Percentiles rank a stretch among this genome's conserved stretches.
Conservation (phyloP, 139 green algal species). For the Chlamydomonas incerta region DNA sequence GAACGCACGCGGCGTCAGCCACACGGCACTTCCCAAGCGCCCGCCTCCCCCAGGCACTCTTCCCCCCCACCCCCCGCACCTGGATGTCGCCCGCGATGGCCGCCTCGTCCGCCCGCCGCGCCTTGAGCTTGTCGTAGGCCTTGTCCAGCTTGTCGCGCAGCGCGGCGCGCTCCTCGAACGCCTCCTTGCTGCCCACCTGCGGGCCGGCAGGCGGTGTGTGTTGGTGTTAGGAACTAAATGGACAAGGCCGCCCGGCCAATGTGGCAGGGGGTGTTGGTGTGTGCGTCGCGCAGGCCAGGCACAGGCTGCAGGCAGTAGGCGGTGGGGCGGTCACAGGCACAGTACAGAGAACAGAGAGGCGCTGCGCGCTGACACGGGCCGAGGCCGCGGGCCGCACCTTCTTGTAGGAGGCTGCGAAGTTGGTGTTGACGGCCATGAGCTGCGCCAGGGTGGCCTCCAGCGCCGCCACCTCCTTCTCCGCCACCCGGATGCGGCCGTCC, state of each 20-base stretch:
- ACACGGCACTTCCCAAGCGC: too few relatives aligned
- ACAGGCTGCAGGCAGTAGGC: too few relatives aligned
- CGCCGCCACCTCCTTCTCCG: conserved; percentile 73
- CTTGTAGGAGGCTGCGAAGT: conserved; percentile 62
- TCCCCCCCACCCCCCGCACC: conserved; percentile 47
- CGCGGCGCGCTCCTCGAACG: conserved; percentile 52
- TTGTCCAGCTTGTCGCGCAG: conserved; percentile 69
- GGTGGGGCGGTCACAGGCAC: too few relatives aligned
- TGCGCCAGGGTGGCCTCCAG: conserved; percentile 77
- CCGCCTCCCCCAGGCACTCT: too few relatives aligned
- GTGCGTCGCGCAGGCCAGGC: too few relatives aligned
- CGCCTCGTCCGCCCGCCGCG: conserved; percentile 52
- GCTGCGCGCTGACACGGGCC: too few relatives aligned
- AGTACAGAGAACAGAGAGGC: too few relatives aligned
- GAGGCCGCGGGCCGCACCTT: conserved; percentile 60
- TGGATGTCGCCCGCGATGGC: conserved; percentile 53
- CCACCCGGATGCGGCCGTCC: conserved; percentile 69
- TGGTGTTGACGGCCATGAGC: conserved; percentile 71
- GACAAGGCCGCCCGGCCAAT: too few relatives aligned
- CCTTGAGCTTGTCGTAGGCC: conserved; percentile 80
- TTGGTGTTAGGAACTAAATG: too few relatives aligned
- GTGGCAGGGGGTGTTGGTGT: too few relatives aligned
- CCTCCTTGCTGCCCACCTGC: conserved; percentile 40
- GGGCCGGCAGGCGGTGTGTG: background rate
- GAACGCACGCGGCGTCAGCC: too few relatives aligned